phyloP scores from a whole-genome alignment of 306 rosid species.

The Trifolium subterraneum region DNA sequence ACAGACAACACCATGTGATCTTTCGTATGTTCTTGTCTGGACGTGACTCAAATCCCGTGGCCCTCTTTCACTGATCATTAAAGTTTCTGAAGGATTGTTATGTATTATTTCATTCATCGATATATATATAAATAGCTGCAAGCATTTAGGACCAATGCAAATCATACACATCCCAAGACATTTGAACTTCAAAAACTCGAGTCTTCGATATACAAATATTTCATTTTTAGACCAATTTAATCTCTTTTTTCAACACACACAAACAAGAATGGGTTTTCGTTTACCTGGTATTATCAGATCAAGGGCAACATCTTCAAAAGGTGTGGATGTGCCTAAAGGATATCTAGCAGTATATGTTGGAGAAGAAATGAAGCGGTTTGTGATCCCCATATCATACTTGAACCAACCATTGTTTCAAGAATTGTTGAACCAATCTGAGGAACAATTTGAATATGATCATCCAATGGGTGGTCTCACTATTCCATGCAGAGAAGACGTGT shows the following conservation, averaged over 20 bases:
- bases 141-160: background rate
- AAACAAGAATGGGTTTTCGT: background rate
- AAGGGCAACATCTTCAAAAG: background rate
- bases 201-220: background rate
- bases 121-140: background rate
- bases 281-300: background rate
- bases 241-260: background rate
- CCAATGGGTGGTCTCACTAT: background rate
- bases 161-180: background rate
- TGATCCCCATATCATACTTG: background rate
- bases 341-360: background rate
- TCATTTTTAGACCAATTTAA: background rate
- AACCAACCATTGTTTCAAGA: background rate
- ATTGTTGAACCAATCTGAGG: background rate
- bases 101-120: background rate
- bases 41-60: background rate
- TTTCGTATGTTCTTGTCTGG: background rate
- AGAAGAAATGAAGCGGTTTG: background rate
- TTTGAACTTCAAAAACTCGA: background rate
- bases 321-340: background rate
- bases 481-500: background rate
- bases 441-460: background rate
- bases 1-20: background rate
- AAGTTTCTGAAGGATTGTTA: background rate
- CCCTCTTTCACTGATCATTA: background rate